A percentile compares a stretch with the other conserved stretches of the same genome.
Conservation (phyloP, 129 eudicot genomes). For the Tagetes patula region DNA sequence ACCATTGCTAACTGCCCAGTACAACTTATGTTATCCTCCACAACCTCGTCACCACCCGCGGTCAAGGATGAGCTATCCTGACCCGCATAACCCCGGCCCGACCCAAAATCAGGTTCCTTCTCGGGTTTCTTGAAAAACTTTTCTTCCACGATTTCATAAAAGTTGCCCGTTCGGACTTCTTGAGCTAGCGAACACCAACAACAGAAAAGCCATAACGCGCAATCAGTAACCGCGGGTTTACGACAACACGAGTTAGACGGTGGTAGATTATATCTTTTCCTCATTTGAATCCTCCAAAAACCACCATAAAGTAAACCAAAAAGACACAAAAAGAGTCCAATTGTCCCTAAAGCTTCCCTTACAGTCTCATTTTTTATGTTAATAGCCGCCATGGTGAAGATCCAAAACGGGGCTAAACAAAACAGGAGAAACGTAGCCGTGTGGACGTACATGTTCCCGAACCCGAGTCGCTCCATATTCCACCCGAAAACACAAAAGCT, state of each 20-base stretch:
- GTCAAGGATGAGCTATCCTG: constrained; percentile 35
- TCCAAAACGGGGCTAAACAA: constrained; percentile 90
- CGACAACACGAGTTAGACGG: constrained; percentile 53
- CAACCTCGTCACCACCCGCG: constrained; percentile 35
- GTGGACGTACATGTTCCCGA: constrained; percentile 97
- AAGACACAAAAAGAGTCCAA: constrained; percentile 76
- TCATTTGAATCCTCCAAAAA: constrained; percentile 96
- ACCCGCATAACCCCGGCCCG: constrained; percentile 38
- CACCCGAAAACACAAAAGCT: constrained; percentile 93
- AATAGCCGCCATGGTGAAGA: constrained; percentile 84
- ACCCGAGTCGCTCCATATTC: constrained; percentile 97
- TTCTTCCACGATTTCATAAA: constrained; percentile 72
- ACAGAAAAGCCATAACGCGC: constrained; percentile 87
- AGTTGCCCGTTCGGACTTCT: constrained; percentile 90
- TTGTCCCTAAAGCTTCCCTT: constrained; percentile 68
- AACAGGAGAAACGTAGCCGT: constrained; percentile 82
- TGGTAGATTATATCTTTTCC: constrained; percentile 86
- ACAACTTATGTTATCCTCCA: constrained; percentile 35
- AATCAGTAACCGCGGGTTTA: constrained; percentile 65
- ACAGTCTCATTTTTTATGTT: constrained; percentile 64
- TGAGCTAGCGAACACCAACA: constrained; percentile 99
- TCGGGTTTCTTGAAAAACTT: constrained; percentile 47
- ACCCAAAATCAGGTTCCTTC: constrained; percentile 24
- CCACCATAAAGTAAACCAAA: constrained; percentile 97
- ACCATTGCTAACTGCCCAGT: constrained; percentile 29